A percentile compares a stretch with the other conserved stretches of the same genome.
Conservation (phyloP, 768 basidiomycete species). For the Leucocoprinus leucothites region DNA sequence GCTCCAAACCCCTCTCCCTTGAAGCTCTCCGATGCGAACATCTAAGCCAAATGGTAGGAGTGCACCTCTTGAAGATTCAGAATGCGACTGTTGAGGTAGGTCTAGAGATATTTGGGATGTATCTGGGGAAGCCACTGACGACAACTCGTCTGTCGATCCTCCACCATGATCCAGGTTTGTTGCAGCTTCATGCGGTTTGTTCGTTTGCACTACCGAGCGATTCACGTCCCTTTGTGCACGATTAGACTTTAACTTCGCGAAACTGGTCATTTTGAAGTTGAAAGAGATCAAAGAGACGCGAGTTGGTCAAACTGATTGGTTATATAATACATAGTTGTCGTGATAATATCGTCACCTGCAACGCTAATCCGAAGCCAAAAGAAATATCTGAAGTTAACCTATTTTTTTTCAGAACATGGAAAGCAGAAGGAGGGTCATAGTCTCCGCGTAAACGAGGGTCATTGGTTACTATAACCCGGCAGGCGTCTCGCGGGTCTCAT, state of each 20-base stretch:
- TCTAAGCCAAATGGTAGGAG: constrained; percentile 22
- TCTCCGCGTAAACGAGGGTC: too few relatives aligned
- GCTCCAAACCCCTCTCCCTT: constrained; percentile 25
- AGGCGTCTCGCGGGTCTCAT: too few relatives aligned
- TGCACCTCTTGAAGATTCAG: too few relatives aligned
- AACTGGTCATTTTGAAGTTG: constrained; percentile 36
- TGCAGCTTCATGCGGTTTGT: background rate
- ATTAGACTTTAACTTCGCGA: constrained; percentile 30
- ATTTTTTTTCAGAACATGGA: too few relatives aligned
- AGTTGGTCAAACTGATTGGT: too few relatives aligned
- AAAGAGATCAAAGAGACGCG: too few relatives aligned
- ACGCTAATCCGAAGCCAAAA: too few relatives aligned
- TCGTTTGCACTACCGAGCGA: constrained; percentile 26
- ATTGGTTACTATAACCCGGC: too few relatives aligned
- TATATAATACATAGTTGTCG: too few relatives aligned
- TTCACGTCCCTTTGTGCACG: constrained; percentile 21
- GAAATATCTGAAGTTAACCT: too few relatives aligned
- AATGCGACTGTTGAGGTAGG: constrained; percentile 10
- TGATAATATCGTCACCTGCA: too few relatives aligned
- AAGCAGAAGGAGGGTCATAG: too few relatives aligned
- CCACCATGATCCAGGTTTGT: background rate
- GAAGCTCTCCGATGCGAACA: constrained; percentile 13
- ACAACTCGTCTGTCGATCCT: background rate
- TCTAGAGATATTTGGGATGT: background rate
- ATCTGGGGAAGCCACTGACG: constrained; percentile 14